A percentile compares a stretch with the other conserved stretches of the same genome.
Conservation (phyloP, 1,139 yeast genomes). For the Pichia sp. region DNA sequence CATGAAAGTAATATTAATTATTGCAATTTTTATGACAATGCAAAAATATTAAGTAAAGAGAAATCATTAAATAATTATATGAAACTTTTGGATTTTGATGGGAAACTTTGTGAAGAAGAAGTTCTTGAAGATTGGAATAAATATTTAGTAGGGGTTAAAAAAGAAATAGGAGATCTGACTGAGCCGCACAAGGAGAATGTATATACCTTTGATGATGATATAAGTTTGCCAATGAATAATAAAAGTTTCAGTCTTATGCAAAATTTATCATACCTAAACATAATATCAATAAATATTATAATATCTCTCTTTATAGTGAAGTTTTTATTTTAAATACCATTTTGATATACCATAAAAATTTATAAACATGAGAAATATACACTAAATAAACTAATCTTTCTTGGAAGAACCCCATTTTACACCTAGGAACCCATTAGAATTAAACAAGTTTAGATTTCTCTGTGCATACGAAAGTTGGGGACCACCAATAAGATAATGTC, state of each 20-base stretch:
- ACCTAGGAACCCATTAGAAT: slow-evolving; percentile 57
- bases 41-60: slow-evolving; percentile 32
- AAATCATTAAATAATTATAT: slow-evolving; percentile 24
- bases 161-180: slow-evolving; percentile 4
- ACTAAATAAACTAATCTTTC: slow-evolving; percentile 34
- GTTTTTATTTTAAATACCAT: background rate
- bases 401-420: slow-evolving; percentile 76
- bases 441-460: slow-evolving; percentile 20
- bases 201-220: slow-evolving; percentile 5
- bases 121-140: slow-evolving; percentile 22
- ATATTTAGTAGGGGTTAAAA: slow-evolving; percentile 18
- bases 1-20: slow-evolving; percentile 29
- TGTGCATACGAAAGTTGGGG: slow-evolving; percentile 21
- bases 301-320: background rate
- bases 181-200: slow-evolving; percentile 3
- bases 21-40: slow-evolving; percentile 39
- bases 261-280: background rate
- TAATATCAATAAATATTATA: background rate
- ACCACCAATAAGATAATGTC: slow-evolving; percentile 62
- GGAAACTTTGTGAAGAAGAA: slow-evolving; percentile 23
- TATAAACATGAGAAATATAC: background rate
- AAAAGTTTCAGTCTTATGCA: background rate
- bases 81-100: slow-evolving; percentile 18
- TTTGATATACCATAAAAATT: background rate
- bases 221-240: background rate